phyloP scores from a whole-genome alignment of 306 rosid species.

The apple (Malus domestica) region DNA sequence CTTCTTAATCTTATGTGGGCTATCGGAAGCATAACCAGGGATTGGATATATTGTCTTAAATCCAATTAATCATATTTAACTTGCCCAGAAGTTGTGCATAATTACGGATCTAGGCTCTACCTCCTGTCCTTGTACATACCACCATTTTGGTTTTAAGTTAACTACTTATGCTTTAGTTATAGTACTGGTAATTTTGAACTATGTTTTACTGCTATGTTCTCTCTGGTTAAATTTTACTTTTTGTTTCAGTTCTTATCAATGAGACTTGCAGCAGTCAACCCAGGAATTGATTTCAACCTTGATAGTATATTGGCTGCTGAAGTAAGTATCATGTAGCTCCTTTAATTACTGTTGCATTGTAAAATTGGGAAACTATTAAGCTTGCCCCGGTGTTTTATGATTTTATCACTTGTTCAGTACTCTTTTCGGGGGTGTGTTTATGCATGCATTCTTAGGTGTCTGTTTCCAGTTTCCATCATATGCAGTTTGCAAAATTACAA shows the following conservation, averaged over 20 bases:
- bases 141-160: not conserved
- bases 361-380: not conserved
- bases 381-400: not conserved
- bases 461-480: not conserved
- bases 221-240: constrained; percentile 16
- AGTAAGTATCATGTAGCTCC: constrained; percentile 38
- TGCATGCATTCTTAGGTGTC: not conserved
- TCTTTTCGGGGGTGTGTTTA: not conserved
- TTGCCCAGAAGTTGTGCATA: not conserved
- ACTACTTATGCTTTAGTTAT: not conserved
- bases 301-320: constrained; percentile 66
- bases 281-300: constrained; percentile 74
- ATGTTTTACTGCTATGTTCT: constrained; percentile 15
- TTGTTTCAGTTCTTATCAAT: constrained; percentile 80
- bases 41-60: not conserved
- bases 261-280: constrained; percentile 90
- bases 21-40: constrained; percentile 2
- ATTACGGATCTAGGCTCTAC: not conserved
- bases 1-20: constrained; percentile 1
- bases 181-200: constrained; percentile 1
- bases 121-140: not conserved
- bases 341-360: not conserved
- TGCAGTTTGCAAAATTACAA: not conserved
- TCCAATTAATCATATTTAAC: not conserved
- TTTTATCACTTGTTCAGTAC: not conserved